These are phyloP conservation scores for Toxicodendron radicans DNA, from an alignment of 345 rosid genomes.

Conservation along the genomic window DNA sequence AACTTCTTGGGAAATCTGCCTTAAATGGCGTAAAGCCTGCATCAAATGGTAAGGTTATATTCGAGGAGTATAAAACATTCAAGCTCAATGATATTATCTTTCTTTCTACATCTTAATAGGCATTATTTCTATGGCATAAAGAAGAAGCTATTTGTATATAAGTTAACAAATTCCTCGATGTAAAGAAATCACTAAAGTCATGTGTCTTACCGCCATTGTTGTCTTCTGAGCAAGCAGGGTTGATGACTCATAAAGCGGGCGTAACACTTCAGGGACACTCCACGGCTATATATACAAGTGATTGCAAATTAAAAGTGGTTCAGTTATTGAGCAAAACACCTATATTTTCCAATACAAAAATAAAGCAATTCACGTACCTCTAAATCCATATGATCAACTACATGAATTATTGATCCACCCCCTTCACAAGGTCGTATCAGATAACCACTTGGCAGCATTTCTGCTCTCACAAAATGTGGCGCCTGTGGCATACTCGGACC, in stretches of 20 bases:
- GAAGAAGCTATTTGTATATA: background rate
- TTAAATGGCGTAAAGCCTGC: conserved; percentile 89
- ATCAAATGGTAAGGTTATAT: conserved; percentile 1
- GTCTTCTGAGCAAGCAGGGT: conserved; percentile 91
- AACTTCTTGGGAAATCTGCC: conserved; percentile 92
- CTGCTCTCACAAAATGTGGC: conserved; percentile 89
- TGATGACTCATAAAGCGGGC: conserved; percentile 94
- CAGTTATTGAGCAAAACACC: background rate
- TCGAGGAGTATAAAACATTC: background rate
- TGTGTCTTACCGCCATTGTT: conserved; percentile 78
- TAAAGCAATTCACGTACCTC: conserved; percentile 55
- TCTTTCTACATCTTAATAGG: too few species aligned
- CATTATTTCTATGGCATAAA: background rate
- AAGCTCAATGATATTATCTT: background rate
- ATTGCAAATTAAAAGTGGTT: conserved; percentile 1
- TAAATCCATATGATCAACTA: conserved; percentile 91
- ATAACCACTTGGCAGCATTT: conserved; percentile 91
- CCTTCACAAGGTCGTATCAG: conserved; percentile 98
- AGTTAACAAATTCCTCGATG: background rate
- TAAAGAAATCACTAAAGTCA: background rate
- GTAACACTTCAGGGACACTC: conserved; percentile 97
- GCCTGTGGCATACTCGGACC: conserved; percentile 97
- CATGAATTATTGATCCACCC: conserved; percentile 92
- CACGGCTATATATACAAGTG: conserved; percentile 59
- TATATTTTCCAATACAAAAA: conserved; percentile 17